Evolutionary conservation across 73 alveolate species (phyloP).

Genomic region (Tetrahymena borealis): DNA sequence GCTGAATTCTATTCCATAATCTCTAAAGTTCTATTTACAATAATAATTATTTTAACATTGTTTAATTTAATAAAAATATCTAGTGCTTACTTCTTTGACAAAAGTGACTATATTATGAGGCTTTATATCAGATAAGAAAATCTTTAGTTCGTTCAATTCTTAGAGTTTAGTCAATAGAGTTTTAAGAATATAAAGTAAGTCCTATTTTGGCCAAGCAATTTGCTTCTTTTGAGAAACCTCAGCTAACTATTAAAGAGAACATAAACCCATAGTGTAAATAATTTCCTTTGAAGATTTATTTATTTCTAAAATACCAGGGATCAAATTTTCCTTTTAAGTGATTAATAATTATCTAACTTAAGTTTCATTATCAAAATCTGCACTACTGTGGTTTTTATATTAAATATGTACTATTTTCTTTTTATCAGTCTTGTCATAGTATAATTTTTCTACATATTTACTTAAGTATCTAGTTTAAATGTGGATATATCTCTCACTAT

Average conservation of each 20-base stretch:
- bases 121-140: not conserved
- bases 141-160: not conserved
- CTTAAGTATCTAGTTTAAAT: not conserved
- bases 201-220: not conserved
- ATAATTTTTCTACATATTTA: not conserved
- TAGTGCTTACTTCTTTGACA: not conserved
- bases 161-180: not conserved
- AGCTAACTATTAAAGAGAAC: not conserved
- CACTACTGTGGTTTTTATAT: not conserved
- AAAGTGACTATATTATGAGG: not conserved
- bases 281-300: not conserved
- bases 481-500: not conserved
- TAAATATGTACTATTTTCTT: not conserved
- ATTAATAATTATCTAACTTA: not conserved
- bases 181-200: not conserved
- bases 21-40: not conserved
- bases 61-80: not conserved
- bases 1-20: not conserved
- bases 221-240: not conserved
- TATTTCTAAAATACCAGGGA: not conserved
- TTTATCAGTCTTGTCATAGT: not conserved
- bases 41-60: not conserved
- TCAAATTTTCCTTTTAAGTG: not conserved
- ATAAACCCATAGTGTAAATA: not conserved
- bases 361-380: not conserved